Evolutionary conservation across 2,329 filamentous ascomycete genomes (phyloP), one percentile per base, ranked within the genome.

Genomic region (Alternaria sp.): DNA sequence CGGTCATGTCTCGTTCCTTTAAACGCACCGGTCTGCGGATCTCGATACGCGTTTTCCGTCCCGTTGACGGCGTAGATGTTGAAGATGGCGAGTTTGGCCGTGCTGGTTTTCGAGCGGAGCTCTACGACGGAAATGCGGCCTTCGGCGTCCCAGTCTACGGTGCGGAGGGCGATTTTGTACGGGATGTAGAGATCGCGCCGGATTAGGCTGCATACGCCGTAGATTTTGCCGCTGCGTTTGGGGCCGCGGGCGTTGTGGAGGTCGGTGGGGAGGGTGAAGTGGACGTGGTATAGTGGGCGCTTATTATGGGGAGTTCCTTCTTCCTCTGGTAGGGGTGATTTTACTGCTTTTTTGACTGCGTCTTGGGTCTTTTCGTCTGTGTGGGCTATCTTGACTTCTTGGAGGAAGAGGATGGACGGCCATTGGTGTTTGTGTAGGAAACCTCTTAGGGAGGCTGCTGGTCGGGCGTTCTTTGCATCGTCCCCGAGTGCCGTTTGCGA

Each of bases 61-160:
- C 85, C 85, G 68, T 87, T 87, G 12, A 86, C 82, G 44, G 84
- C 83, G 67, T 86, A 87, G 28, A 86, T 79, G 66, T 87, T 87
- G 70, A 86, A 79, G 21, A 88, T 72, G 1, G 83, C 82, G 0
- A 86, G 61, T 32, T 77, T 81, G 9, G 66, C 17, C 0, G n/a
- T 23, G 15, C 67, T 10, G 32, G 55, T 21, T 2, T 43, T 21
- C 3, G 54, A 54, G 2, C 5, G 52, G 19, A 78, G 76, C 69
- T 86, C 81, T 12, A 84, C 77, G 21, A 87, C 75, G n/a, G 81
- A 77, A 6, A 87, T 79, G 0, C 85, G 80, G 4, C 85, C 86
- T 78, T 87, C 85, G 2, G 75, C 67, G 57, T 87, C 85, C 85
- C 84, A 87, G 10, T 80, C 73, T 0, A 85, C 83, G 0, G 77